phyloP scores from a whole-genome alignment of 2,329 filamentous ascomycete species.

The Pezicula carpinea region DNA sequence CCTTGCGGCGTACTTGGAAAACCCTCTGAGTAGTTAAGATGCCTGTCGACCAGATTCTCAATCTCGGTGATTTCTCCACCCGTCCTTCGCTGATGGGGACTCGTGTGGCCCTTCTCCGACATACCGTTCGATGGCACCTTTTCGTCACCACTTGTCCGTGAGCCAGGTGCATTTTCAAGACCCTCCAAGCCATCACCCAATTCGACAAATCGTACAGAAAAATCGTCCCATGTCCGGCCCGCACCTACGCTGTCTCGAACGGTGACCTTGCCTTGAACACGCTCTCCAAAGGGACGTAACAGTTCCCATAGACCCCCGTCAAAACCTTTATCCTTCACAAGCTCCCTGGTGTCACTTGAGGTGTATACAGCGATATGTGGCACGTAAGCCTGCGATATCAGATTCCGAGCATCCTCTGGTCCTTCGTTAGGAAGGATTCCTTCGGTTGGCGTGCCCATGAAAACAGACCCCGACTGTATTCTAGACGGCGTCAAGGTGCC shows the following conservation, averaged over 20 bases:
- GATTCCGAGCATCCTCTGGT: constrained; percentile 46
- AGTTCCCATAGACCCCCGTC: constrained; percentile 77
- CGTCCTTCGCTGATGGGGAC: constrained; percentile 21
- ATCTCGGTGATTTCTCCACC: constrained; percentile 60
- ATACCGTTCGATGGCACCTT: constrained; percentile 5
- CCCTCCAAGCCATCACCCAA: constrained; percentile 56
- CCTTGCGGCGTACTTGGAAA: constrained; percentile 23
- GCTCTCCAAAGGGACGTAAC: constrained; percentile 86
- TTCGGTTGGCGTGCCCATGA: constrained; percentile 36
- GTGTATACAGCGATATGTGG: constrained; percentile 84
- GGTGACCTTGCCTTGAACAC: constrained; percentile 79
- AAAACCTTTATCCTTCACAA: constrained; percentile 82
- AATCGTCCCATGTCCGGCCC: constrained; percentile 82
- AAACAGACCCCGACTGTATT: constrained; percentile 53
- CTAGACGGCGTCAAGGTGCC: constrained; percentile 55
- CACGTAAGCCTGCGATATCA: constrained; percentile 81
- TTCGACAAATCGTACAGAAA: constrained; percentile 77
- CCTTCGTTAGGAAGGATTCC: constrained; percentile 20
- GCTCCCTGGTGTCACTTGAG: constrained; percentile 78
- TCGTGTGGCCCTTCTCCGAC: constrained; percentile 17
- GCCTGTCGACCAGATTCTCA: constrained; percentile 74
- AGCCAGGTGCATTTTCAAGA: constrained; percentile 37
- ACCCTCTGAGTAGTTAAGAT: constrained; percentile 70
- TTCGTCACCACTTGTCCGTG: constrained; percentile 28
- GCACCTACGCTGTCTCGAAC: constrained; percentile 86